Conservation (phyloP, 768 basidiomycete genomes). For the Mycena vulgaris region DNA sequence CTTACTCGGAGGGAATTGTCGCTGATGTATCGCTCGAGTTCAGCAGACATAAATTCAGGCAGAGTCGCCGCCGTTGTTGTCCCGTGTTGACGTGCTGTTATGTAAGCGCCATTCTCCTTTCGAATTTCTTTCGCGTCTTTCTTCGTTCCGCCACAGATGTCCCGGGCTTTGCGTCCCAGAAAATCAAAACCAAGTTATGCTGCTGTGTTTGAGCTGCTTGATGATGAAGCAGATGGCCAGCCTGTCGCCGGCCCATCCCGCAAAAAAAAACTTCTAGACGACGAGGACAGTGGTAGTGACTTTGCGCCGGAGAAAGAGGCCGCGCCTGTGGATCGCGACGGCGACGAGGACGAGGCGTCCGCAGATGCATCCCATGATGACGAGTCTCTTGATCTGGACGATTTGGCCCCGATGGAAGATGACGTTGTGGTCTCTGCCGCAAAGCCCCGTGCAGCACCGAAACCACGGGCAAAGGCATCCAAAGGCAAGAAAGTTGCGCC, state of each 20-base stretch:
- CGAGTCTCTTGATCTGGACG: constrained; percentile 36
- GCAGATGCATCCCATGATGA: constrained; percentile 44
- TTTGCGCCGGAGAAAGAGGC: constrained; percentile 64
- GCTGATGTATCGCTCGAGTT: constrained; percentile 81
- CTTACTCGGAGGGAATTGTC: constrained; percentile 82
- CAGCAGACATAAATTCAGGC: constrained; percentile 81
- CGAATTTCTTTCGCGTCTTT: too few relatives aligned
- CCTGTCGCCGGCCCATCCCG: constrained; percentile 58
- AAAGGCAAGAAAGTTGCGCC: constrained; percentile 38
- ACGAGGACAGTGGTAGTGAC: constrained; percentile 68
- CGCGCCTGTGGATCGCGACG: constrained; percentile 49
- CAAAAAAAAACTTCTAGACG: constrained; percentile 36
- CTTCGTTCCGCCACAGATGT: constrained; percentile 53
- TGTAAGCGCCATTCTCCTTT: too few relatives aligned
- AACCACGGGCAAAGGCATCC: constrained; percentile 49
- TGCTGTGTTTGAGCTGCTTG: constrained; percentile 51
- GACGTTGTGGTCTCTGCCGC: constrained; percentile 27
- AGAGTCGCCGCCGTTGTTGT: too few relatives aligned
- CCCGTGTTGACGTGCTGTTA: too few relatives aligned
- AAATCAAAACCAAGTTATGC: constrained; percentile 68
- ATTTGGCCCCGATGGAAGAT: constrained; percentile 41
- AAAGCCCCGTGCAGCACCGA: constrained; percentile 37
- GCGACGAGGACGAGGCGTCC: constrained; percentile 48
- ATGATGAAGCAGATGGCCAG: constrained; percentile 48
- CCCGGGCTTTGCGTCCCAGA: constrained; percentile 70